These are phyloP conservation scores for Saccharomycopsis amapae DNA, from an alignment of 805 yeast species.

Conservation along the genomic window DNA sequence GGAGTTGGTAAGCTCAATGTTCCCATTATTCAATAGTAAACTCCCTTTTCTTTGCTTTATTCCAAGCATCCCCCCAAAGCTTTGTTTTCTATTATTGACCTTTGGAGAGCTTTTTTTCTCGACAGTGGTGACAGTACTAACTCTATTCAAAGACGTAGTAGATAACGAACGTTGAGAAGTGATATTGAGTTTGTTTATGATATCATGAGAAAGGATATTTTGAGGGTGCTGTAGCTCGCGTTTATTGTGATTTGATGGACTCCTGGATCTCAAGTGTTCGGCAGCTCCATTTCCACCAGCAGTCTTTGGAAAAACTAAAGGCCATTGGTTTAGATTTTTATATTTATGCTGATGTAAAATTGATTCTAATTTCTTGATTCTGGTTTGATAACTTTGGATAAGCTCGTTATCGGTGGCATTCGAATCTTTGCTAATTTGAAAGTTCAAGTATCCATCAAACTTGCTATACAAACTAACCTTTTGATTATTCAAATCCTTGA, in stretches of 20 bases:
- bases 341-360: slow-evolving; percentile 68
- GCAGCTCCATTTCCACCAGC: not conserved
- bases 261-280: slow-evolving; percentile 14
- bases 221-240: not conserved
- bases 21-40: slow-evolving; percentile 8
- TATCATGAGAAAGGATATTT: not conserved
- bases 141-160: slow-evolving; percentile 17
- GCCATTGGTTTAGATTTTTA: slow-evolving; percentile 43
- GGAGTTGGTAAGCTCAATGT: slow-evolving; percentile 20
- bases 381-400: slow-evolving; percentile 55
- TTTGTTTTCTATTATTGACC: not conserved
- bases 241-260: too few relatives aligned
- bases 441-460: slow-evolving; percentile 15
- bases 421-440: slow-evolving; percentile 4
- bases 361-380: slow-evolving; percentile 73
- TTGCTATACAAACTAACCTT: slow-evolving; percentile 10
- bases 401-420: slow-evolving; percentile 29
- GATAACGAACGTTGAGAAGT: slow-evolving; percentile 11
- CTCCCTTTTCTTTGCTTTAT: slow-evolving; percentile 3
- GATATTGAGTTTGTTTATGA: slow-evolving; percentile 8
- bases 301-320: slow-evolving; percentile 19
- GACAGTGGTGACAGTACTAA: slow-evolving; percentile 16
- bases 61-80: slow-evolving; percentile 14
- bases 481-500: slow-evolving; percentile 30
- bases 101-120: slow-evolving; percentile 5